Evolutionary conservation across 1,284 basidiomycete genomes (phyloP), one percentile per base, ranked within the genome.

Genomic region (Peniophora sp.): DNA sequence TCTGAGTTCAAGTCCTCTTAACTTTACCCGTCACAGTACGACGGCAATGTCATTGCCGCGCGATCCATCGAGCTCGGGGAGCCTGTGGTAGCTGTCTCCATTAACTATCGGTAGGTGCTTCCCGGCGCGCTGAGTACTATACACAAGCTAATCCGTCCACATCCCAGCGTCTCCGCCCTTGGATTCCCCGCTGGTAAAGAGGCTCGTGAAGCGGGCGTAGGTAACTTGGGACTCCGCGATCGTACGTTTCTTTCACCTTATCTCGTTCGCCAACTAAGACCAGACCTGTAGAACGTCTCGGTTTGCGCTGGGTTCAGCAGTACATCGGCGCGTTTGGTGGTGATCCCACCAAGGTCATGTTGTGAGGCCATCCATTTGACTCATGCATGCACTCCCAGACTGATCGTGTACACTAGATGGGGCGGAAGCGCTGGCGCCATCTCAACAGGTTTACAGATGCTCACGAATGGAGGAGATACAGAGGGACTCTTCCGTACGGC

Each of bases 321-420:
- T 82, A 87, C 57, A 83, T 88, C 42, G 53, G 63, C 14, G 63
- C 65, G 1, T 87, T 88, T 52, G 83, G 83, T 1, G 85, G 85
- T 5, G 77, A 86, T 58, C 75, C 76, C 15, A 63, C 66, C 2
- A 74, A 73, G 58, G 79, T 82, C 3, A 79, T 76, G 1, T 72
- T 81, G 79, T 80, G 62, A 49, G 73, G 58, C 17, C 22, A 22
- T 10, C 14, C 37, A 14, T 14, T 24, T 24, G 23, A 45, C 43
- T 9, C 20, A 5, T 24, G 43, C 43, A 10, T 22, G 20, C 14
- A 20, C 9, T 14, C 43, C 1, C 9, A 23, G 10, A 22, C 10
- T 45, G 20, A 45, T 24, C 6, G 20, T 9, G 17, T 17, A 22
- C 79, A 77, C 50, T 32, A 69, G 68, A 37, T 70, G 66, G 65